Conservation (phyloP, 2,329 filamentous ascomycete species). For the Tetracladium maxilliforme region DNA sequence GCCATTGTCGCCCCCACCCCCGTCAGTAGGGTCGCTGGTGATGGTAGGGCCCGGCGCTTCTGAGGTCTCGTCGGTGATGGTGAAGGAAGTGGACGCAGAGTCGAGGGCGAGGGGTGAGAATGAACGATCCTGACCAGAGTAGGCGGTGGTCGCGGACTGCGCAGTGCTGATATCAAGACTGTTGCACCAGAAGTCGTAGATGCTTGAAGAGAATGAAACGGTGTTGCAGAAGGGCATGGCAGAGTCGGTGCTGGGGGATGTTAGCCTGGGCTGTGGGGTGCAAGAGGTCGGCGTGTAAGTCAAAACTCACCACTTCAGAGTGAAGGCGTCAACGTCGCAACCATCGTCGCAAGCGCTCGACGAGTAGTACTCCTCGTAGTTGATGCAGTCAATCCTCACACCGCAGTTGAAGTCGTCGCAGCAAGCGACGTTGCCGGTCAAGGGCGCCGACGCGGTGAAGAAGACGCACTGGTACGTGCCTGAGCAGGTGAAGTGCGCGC, state of each 20-base stretch:
- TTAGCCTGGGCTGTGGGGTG: conserved; percentile 5
- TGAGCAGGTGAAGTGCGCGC: conserved; percentile 24
- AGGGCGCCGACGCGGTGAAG: conserved; percentile 13
- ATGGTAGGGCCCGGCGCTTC: too few relatives aligned
- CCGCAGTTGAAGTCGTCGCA: conserved; percentile 20
- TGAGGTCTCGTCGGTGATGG: too few relatives aligned
- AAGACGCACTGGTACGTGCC: conserved; percentile 21
- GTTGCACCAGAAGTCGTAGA: conserved; percentile 7
- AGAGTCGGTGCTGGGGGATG: conserved; percentile 17
- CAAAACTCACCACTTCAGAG: conserved; percentile 28
- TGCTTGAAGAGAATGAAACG: conserved; percentile 7
- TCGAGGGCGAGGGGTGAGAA: too few relatives aligned
- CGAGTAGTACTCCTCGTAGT: conserved; percentile 17
- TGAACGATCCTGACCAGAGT: conserved; percentile 4
- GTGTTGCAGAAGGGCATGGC: conserved; percentile 27
- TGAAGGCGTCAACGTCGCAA: conserved; percentile 16
- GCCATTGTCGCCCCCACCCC: too few relatives aligned
- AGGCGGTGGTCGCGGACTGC: conserved; percentile 3
- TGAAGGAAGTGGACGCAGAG: too few relatives aligned
- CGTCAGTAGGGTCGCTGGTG: too few relatives aligned
- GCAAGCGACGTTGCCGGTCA: conserved; percentile 27
- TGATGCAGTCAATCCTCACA: conserved; percentile 21
- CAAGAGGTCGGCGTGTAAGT: not conserved
- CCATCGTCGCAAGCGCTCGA: conserved; percentile 22
- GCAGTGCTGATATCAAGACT: conserved; percentile 5